Evolutionary conservation across 164 flowering plant genomes (phyloP).

Genomic region (Tetrastigma voinierianum): DNA sequence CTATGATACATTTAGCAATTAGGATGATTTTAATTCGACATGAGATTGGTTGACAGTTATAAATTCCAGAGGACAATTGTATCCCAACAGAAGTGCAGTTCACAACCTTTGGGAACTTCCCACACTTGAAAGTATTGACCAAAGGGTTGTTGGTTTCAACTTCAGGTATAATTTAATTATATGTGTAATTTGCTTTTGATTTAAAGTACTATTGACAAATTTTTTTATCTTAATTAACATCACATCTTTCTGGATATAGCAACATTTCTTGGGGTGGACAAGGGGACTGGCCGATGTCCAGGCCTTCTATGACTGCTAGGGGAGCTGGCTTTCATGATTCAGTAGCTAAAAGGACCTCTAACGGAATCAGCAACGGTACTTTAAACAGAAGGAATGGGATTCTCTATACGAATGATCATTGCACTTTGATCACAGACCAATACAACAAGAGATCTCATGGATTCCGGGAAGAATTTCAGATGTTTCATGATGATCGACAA

Average conservation of each 20-base stretch:
- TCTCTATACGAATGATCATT: neutral
- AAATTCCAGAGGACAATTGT: neutral
- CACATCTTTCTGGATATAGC: neutral
- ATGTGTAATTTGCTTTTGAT: neutral
- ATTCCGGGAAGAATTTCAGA: neutral
- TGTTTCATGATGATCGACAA: neutral
- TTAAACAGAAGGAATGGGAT: slow-evolving; percentile 5
- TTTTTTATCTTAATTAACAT: neutral
- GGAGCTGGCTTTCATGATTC: neutral
- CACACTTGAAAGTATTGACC: slow-evolving; percentile 5
- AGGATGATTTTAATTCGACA: neutral
- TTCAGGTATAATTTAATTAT: neutral
- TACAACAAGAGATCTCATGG: neutral
- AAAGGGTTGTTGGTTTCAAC: slow-evolving; percentile 1
- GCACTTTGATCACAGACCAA: neutral
- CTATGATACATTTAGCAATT: too few species aligned
- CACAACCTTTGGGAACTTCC: slow-evolving; percentile 8
- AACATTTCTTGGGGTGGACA: neutral
- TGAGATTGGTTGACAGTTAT: neutral
- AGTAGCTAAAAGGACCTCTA: neutral
- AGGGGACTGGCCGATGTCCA: slow-evolving; percentile 1
- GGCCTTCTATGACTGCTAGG: neutral
- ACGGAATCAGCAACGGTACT: neutral
- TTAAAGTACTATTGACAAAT: neutral
- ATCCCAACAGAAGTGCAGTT: slow-evolving; percentile 3